Evolutionary conservation across 805 yeast species (phyloP), one percentile per base, ranked within the genome.

Genomic region (Kregervanrija fluxuum): DNA sequence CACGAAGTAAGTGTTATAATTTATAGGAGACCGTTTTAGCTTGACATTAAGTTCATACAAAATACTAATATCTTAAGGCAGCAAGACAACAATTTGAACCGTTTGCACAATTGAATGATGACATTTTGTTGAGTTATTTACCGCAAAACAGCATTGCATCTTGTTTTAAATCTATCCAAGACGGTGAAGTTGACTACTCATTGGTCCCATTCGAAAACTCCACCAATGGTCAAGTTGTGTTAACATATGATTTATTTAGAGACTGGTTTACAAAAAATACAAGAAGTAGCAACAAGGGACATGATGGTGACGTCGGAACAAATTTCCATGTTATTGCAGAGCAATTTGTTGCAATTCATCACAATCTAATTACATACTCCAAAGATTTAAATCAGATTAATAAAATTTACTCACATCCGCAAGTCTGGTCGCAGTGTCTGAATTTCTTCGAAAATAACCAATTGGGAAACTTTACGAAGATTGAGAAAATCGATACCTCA

Each of bases 161-260:
- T 17, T 91, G 97, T 58, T 85, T 91, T 59, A 67, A 70, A 40
- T 60, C 68, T 1, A 64, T 83, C 32, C 52, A 62, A 3, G 65
- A 69, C 10, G 65, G 65, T 14, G 53, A 55, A 3, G 80, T 79
- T n/a, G 81, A 80, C 43, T 80, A 69, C 56, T 81, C 91, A 0
- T 83, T 89, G 10, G 84, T 93, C 2, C 99, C 99, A 1, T 77
- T 87, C 53, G 97, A 91, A 56, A 91, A 91, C 66, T 89, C 97
- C 3, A 84, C 97, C 2, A 93, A 91, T 62, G 99, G 99, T 0
- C 90, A 84, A 52, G 99, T 93, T 6, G 85, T 82, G 1, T 77
- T 82, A 57, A 86, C 96, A 0, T 82, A 86, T 60, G 96, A 89
- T 57, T 67, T 89, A 11, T 67, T 91, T 30, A 68, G 95, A 50